Conservation (phyloP, 2,329 filamentous ascomycete species). For the Hymenoscyphus scutula region DNA sequence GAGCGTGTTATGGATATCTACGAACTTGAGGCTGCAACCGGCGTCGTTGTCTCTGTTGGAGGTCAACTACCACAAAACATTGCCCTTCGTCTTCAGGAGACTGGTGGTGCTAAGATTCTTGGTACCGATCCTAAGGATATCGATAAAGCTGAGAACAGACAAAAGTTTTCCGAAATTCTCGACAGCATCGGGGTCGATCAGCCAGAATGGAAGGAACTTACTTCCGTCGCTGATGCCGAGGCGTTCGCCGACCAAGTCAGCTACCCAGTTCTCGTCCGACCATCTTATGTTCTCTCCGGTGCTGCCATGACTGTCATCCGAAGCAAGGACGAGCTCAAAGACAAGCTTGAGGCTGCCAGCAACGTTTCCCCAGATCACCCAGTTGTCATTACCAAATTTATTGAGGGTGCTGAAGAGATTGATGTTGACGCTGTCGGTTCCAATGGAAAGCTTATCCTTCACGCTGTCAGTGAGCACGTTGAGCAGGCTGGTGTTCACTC, state of each 20-base stretch:
- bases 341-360: constrained; percentile 88
- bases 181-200: constrained; percentile 97
- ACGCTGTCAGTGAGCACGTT: constrained; percentile 93
- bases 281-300: constrained; percentile 91
- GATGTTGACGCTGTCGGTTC: constrained; percentile 93
- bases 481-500: constrained; percentile 98
- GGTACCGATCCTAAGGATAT: constrained; percentile 93
- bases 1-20: constrained; percentile 99
- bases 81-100: constrained; percentile 87
- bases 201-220: constrained; percentile 96
- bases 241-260: constrained; percentile 79
- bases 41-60: constrained; percentile 92
- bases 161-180: constrained; percentile 97
- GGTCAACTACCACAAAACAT: constrained; percentile 98
- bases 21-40: constrained; percentile 79
- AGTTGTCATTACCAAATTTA: constrained; percentile 97
- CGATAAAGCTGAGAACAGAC: constrained; percentile 95
- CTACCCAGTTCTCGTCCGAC: constrained; percentile 93
- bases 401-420: constrained; percentile 93
- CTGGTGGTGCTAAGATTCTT: constrained; percentile 83
- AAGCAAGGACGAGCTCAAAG: constrained; percentile 83
- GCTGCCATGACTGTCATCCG: constrained; percentile 98
- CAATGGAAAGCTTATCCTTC: constrained; percentile 80
- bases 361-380: constrained; percentile 94
- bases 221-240: constrained; percentile 83